These are phyloP conservation scores for Neoboletus brunneissimus DNA, from an alignment of 768 basidiomycete species.

Conservation along the genomic window DNA sequence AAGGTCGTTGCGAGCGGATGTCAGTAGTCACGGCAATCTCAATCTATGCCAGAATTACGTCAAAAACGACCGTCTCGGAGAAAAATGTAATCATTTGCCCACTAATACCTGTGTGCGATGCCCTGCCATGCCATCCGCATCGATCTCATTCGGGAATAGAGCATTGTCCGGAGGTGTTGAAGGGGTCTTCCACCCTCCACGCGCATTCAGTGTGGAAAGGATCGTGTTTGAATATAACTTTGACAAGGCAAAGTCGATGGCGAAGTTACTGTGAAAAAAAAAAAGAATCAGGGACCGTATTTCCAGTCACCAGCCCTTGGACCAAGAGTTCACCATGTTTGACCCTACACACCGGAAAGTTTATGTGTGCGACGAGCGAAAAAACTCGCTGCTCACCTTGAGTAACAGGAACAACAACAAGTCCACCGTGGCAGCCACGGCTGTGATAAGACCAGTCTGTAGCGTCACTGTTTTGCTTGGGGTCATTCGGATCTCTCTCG, in stretches of 20 bases:
- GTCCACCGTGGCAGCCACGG: constrained; percentile 18
- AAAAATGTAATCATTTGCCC: no score
- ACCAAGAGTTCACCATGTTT: not conserved
- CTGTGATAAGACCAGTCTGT: constrained; percentile 28
- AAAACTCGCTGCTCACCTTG: constrained; percentile 8
- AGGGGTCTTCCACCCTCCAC: no score
- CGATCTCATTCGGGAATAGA: not conserved
- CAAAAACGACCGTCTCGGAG: not conserved
- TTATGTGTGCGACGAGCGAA: not conserved
- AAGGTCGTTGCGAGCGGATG: not conserved
- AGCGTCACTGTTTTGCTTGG: constrained; percentile 22
- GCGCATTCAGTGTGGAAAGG: no score
- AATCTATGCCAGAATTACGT: not conserved
- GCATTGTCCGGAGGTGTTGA: no score
- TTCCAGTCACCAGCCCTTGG: no score
- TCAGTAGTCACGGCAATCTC: not conserved
- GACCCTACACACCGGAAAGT: not conserved
- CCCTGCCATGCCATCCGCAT: not conserved
- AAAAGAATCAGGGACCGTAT: no score
- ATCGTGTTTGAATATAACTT: no score
- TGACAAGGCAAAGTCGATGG: no score
- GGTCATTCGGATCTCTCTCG: not conserved
- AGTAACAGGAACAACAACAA: constrained; percentile 21
- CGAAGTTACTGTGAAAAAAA: no score
- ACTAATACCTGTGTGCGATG: constrained; percentile 6